Evolutionary conservation across 257 asterid species (phyloP).

Genomic region (Fraxinus pennsylvanica): DNA sequence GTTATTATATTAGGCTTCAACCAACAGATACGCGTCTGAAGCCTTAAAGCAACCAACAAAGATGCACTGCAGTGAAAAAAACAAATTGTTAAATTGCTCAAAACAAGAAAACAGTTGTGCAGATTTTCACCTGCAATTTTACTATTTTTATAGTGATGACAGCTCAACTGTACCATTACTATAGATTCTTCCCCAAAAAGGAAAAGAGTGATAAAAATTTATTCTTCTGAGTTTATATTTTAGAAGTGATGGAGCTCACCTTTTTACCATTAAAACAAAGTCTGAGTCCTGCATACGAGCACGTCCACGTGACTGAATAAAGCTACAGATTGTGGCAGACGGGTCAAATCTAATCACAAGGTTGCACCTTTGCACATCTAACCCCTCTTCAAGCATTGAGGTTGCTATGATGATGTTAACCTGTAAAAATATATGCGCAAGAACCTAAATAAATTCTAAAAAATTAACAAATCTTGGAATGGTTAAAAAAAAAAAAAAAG

Average conservation of each 20-base stretch:
- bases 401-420: conserved; percentile 80
- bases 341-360: conserved; percentile 89
- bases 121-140: background rate
- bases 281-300: conserved; percentile 91
- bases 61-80: background rate
- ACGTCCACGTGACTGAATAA: conserved; percentile 95
- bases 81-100: background rate
- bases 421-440: conserved; percentile 39
- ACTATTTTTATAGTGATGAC: background rate
- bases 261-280: conserved; percentile 66
- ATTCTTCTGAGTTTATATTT: background rate
- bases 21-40: background rate
- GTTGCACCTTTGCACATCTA: conserved; percentile 94
- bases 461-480: background rate
- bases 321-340: conserved; percentile 75
- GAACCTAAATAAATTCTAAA: background rate
- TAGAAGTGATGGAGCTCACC: conserved; percentile 39
- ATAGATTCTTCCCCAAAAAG: background rate
- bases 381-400: conserved; percentile 90
- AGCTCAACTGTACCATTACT: background rate
- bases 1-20: background rate
- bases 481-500: background rate
- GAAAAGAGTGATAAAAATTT: background rate
- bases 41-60: background rate
- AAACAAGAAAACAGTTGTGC: background rate